These are phyloP conservation scores for Monosporascus sp. DNA, from an alignment of 2,329 filamentous ascomycete genomes.

Conservation along the genomic window DNA sequence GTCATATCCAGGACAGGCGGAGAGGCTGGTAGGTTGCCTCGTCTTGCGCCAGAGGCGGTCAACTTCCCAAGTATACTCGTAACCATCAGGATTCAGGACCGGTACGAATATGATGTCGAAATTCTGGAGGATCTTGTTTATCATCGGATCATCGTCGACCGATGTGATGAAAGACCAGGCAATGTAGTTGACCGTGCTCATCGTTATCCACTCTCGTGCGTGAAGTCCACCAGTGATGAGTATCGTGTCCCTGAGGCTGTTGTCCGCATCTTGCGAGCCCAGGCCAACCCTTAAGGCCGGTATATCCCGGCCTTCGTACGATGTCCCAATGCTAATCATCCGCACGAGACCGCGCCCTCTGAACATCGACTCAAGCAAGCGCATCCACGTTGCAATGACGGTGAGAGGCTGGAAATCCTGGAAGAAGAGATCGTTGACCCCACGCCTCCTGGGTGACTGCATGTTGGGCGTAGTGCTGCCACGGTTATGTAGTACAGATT, in stretches of 20 bases:
- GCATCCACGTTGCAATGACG: constrained; percentile 86
- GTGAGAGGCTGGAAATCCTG: constrained; percentile 84
- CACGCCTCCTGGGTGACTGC: constrained; percentile 27
- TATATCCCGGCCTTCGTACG: constrained; percentile 84
- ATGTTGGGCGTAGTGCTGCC: constrained; percentile 24
- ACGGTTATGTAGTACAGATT: constrained; percentile 12
- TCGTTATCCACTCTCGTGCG: constrained; percentile 94
- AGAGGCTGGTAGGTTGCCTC: constrained; percentile 72
- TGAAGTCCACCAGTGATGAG: constrained; percentile 83
- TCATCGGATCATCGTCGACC: constrained; percentile 65
- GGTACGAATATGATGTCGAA: constrained; percentile 90
- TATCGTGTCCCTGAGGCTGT: constrained; percentile 63
- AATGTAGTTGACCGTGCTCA: constrained; percentile 83
- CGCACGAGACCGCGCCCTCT: constrained; percentile 61
- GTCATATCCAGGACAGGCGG: constrained; percentile 83
- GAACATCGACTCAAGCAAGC: constrained; percentile 83
- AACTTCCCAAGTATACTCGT: constrained; percentile 86
- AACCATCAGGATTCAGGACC: constrained; percentile 87
- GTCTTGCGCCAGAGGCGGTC: constrained; percentile 97
- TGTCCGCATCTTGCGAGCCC: constrained; percentile 14
- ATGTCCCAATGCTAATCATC: constrained; percentile 72
- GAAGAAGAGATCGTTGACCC: constrained; percentile 77
- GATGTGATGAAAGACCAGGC: constrained; percentile 83
- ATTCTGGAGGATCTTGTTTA: constrained; percentile 72
- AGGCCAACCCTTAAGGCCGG: constrained; percentile 72